phyloP scores from a whole-genome alignment of 2,329 filamentous ascomycete species.

The Sodiomyces alkalinus region DNA sequence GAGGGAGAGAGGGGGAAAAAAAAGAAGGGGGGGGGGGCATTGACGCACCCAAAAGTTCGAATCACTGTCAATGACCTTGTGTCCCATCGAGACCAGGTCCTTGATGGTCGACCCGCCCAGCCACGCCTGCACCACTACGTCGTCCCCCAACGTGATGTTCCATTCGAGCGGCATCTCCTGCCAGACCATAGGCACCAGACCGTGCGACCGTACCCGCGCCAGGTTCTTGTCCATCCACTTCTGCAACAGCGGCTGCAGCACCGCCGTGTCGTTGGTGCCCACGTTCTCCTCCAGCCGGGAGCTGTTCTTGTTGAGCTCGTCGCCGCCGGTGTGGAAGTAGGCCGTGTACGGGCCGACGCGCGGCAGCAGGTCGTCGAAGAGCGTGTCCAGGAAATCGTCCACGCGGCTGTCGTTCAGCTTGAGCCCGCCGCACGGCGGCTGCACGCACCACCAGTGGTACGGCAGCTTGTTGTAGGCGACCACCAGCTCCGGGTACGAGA shows the following conservation, averaged over 20 bases:
- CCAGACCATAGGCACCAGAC: conserved; percentile 67
- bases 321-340: conserved; percentile 78
- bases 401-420: conserved; percentile 62
- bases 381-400: conserved; percentile 51
- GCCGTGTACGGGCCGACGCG: conserved; percentile 51
- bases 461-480: conserved; percentile 44
- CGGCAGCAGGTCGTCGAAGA: conserved; percentile 66
- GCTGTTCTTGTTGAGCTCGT: conserved; percentile 68
- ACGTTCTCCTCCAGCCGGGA: conserved; percentile 63
- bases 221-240: conserved; percentile 60
- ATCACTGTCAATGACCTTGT: conserved; percentile 60
- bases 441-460: conserved; percentile 42
- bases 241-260: conserved; percentile 64
- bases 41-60: conserved; percentile 63
- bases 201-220: conserved; percentile 43
- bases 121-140: conserved; percentile 72
- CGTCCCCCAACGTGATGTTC: conserved; percentile 56
- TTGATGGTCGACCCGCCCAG: conserved; percentile 47
- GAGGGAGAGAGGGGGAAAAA: conserved; percentile 1
- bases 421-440: conserved; percentile 54
- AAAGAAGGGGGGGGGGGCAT: not conserved
- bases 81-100: conserved; percentile 43
- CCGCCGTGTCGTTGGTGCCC: conserved; percentile 42
- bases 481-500: conserved; percentile 56
- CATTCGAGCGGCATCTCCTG: conserved; percentile 73